phyloP scores from a whole-genome alignment of 2,329 filamentous ascomycete species.

The Macrophomina pseudophaseolina region DNA sequence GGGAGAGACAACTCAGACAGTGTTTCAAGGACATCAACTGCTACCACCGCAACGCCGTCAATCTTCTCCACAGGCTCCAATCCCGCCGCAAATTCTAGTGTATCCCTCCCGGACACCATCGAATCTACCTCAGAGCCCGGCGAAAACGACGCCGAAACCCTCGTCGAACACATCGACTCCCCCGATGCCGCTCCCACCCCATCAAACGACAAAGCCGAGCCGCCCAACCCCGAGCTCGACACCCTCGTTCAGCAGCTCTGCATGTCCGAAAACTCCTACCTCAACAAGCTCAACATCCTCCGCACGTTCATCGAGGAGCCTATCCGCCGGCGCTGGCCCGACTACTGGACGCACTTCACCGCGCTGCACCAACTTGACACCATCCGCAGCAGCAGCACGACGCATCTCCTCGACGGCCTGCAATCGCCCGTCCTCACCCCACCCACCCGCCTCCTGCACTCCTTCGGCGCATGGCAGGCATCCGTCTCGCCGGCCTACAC shows the following conservation, averaged over 20 bases:
- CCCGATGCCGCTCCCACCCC: not conserved
- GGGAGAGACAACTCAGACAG: not conserved
- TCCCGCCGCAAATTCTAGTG: not conserved
- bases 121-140: conserved; percentile 19
- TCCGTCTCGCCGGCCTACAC: conserved; percentile 33
- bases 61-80: conserved; percentile 10
- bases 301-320: conserved; percentile 37
- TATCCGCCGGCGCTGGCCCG: conserved; percentile 36
- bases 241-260: not conserved
- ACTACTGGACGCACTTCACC: conserved; percentile 34
- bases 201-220: not conserved
- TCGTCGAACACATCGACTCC: conserved; percentile 31
- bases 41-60: not conserved
- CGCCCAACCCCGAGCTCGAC: not conserved
- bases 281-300: conserved; percentile 32
- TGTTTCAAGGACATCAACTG: not conserved
- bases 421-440: conserved; percentile 30
- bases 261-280: conserved; percentile 11
- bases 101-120: conserved; percentile 17
- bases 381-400: conserved; percentile 32
- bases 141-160: conserved; percentile 26
- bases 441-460: conserved; percentile 27
- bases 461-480: conserved; percentile 35
- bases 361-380: conserved; percentile 33
- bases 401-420: conserved; percentile 33